phyloP scores from a whole-genome alignment of 2,329 filamentous ascomycete species.

The Akanthomyces muscarius region DNA sequence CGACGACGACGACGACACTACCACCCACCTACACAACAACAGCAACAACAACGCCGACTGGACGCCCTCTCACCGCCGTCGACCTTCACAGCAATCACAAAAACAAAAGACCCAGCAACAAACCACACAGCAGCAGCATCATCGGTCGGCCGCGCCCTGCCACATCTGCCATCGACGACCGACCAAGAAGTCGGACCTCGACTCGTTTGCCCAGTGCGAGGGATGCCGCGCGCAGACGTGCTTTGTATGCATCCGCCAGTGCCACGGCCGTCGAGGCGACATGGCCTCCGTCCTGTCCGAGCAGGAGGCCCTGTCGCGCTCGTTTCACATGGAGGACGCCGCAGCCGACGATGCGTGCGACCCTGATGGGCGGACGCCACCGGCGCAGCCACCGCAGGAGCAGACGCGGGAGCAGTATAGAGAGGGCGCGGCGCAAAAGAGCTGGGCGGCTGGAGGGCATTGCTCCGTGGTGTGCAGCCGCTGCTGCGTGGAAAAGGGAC shows the following conservation, averaged over 20 bases:
- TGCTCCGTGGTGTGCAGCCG: slow-evolving; percentile 58
- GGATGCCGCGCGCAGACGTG: slow-evolving; percentile 60
- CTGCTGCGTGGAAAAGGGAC: slow-evolving; percentile 63
- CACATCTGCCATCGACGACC: slow-evolving; percentile 65
- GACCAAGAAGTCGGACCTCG: slow-evolving; percentile 60
- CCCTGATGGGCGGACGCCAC: not conserved
- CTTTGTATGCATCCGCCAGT: slow-evolving; percentile 65
- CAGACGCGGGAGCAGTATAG: slow-evolving; percentile 10
- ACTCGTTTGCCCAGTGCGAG: slow-evolving; percentile 61
- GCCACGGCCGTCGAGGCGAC: slow-evolving; percentile 48
- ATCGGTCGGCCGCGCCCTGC: slow-evolving; percentile 43
- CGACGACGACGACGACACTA: not conserved
- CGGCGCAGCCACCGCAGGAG: slow-evolving; percentile 1
- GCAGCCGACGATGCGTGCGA: slow-evolving; percentile 29
- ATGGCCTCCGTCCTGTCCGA: slow-evolving; percentile 26
- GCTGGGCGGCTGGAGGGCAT: slow-evolving; percentile 44
- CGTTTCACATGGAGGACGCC: slow-evolving; percentile 49
- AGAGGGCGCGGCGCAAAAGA: slow-evolving; percentile 22
- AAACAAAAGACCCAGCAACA: not conserved
- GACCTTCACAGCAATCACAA: not conserved
- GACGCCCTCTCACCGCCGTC: not conserved
- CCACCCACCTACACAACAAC: not conserved
- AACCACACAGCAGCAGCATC: not conserved
- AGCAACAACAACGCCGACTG: not conserved
- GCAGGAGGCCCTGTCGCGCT: slow-evolving; percentile 38